These are phyloP conservation scores for Fusarium scirpi DNA, from an alignment of 2,329 filamentous ascomycete species.

Conservation along the genomic window DNA sequence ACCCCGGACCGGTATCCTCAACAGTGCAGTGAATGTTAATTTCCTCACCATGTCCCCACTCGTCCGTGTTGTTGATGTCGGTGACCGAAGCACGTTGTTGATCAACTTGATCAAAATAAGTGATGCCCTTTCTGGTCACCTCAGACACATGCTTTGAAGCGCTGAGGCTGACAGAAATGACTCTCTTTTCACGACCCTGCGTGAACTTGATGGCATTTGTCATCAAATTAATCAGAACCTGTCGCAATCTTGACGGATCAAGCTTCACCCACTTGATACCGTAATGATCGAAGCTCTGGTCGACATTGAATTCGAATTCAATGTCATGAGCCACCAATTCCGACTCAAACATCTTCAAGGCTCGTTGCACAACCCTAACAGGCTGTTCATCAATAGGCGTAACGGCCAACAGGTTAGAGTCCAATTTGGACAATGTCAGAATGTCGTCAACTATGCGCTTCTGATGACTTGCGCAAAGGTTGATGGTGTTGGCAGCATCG, in stretches of 20 bases:
- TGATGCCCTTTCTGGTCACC: constrained; percentile 54
- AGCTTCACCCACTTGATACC: constrained; percentile 78
- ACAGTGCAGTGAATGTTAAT: constrained; percentile 80
- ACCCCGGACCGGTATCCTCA: constrained; percentile 76
- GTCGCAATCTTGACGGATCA: constrained; percentile 79
- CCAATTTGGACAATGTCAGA: constrained; percentile 75
- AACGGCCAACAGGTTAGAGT: constrained; percentile 76
- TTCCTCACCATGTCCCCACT: constrained; percentile 79
- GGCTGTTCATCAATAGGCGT: constrained; percentile 78
- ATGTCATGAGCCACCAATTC: constrained; percentile 80
- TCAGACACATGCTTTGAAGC: constrained; percentile 67
- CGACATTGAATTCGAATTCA: constrained; percentile 74
- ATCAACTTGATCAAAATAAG: constrained; percentile 62
- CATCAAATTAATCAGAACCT: constrained; percentile 82
- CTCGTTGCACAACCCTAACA: constrained; percentile 73
- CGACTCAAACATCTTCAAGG: constrained; percentile 83
- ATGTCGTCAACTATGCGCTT: constrained; percentile 78
- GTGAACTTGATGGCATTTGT: constrained; percentile 76
- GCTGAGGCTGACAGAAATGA: constrained; percentile 73
- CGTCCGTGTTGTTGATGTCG: constrained; percentile 64
- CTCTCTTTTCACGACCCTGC: constrained; percentile 67
- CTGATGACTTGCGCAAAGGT: constrained; percentile 82
- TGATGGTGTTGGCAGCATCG: constrained; percentile 85
- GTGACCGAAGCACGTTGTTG: constrained; percentile 51
- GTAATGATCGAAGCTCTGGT: constrained; percentile 73